Conservation (phyloP, 495 filamentous ascomycete species). For the Massariosphaeria phaeospora region DNA sequence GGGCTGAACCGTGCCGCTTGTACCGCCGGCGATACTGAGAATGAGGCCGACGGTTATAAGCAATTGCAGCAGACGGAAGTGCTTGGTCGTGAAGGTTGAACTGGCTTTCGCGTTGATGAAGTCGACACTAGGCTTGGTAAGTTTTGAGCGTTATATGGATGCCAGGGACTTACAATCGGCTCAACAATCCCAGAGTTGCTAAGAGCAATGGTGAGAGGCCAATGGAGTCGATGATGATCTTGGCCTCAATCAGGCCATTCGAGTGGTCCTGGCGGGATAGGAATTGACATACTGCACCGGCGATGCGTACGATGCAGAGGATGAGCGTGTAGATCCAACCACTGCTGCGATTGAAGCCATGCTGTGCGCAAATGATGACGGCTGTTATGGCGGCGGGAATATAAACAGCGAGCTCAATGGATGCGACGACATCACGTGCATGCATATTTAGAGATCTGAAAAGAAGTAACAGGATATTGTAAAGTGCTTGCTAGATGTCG, state of each 20-base stretch:
- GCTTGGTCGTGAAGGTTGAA: constrained; percentile 2
- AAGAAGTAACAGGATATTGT: no score
- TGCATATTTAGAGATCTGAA: not conserved
- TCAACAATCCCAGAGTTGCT: constrained; percentile 28
- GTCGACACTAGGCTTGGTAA: constrained; percentile 5
- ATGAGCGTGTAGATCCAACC: constrained; percentile 35
- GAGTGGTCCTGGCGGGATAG: constrained; percentile 10
- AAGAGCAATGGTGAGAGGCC: constrained; percentile 34
- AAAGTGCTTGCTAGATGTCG: no score
- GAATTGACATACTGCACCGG: constrained; percentile 27
- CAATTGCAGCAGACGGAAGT: constrained; percentile 30
- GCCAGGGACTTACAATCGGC: constrained; percentile 22
- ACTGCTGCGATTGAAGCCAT: constrained; percentile 28
- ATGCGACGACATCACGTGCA: constrained; percentile 3
- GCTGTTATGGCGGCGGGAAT: constrained; percentile 9
- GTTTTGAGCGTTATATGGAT: not conserved
- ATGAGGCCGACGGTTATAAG: constrained; percentile 31
- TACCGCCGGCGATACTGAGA: constrained; percentile 31
- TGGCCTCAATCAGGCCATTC: constrained; percentile 19
- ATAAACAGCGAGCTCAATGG: constrained; percentile 20
- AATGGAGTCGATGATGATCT: constrained; percentile 32
- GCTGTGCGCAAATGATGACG: constrained; percentile 24
- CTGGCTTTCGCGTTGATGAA: constrained; percentile 10
- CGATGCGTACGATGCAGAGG: constrained; percentile 29
- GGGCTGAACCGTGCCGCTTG: constrained; percentile 5